Base-by-base conservation (phyloP, 2,329 filamentous ascomycete genomes). In the Exophiala sp. region DNA sequence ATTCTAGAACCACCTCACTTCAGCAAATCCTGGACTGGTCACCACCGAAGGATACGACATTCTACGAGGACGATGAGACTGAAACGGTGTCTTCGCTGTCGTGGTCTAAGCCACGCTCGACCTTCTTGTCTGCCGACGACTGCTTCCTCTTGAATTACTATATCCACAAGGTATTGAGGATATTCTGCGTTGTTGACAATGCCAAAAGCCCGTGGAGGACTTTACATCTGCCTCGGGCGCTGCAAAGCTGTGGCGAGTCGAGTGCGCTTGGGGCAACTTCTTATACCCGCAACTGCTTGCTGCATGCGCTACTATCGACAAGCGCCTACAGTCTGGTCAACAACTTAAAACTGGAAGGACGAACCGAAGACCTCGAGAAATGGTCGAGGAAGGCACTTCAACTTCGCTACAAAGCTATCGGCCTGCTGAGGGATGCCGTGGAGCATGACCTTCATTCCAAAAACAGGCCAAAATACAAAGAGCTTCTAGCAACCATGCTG, bases 211-310 rank as follows among this genome's bases (percentile, higher is more conserved):
- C 47, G 12, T 50, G 47, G 47, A 50, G 39, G 24, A 24, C 47
- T 18, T 41, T 50, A 14, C 47, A 50, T 38, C 38, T 50, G n/a
- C 47, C 47, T 14, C 47, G 47, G 38, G 47, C 47, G 3, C 29
- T 50, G 20, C 47, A 50, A 24, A 35, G 47, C 16, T 33, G 36
- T 14, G 47, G 36, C 5, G 47, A 50, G 33, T 38, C 42, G 11
- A 29, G 24, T 3, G 24, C 32, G 14, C 32, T 50, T 10, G 47
- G 47, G 11, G 39, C 36, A 10, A 50, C 47, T 2, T 50, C 47
- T 12, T 32, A 50, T 14, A 35, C 47, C 5, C 39, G 47, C 18
- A 41, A 50, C 14, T 38, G 35, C n/a, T 24, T 50, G 10, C 32
- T 50, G 2, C 38, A 50, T 35, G 47, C 47, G 11, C 12, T 50